phyloP scores from a whole-genome alignment of 306 rosid species.

The Dryas alaskensis region DNA sequence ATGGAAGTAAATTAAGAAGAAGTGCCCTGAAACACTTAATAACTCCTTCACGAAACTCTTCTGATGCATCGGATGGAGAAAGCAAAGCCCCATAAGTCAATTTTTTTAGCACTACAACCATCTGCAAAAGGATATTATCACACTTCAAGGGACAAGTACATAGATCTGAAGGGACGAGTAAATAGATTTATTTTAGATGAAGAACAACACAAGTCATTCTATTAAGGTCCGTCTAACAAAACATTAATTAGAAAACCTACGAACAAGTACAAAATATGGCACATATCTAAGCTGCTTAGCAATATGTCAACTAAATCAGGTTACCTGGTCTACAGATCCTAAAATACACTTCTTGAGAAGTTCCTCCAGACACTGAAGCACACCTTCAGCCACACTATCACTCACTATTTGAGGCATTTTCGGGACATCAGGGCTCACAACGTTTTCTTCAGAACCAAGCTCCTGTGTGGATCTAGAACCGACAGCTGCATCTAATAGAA shows the following conservation, averaged over 20 bases:
- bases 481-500: conserved; percentile 74
- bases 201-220: neutral
- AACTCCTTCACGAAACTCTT: conserved; percentile 96
- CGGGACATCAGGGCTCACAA: conserved; percentile 19
- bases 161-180: neutral
- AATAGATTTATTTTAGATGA: neutral
- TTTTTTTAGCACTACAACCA: conserved; percentile 89
- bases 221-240: too few species aligned
- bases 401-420: conserved; percentile 48
- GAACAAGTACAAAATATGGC: neutral
- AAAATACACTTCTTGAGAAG: conserved; percentile 74
- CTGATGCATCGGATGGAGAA: conserved; percentile 87
- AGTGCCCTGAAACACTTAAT: conserved; percentile 70
- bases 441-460: conserved; percentile 50
- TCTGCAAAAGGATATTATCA: conserved; percentile 50
- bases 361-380: conserved; percentile 76
- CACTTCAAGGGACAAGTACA: conserved; percentile 7
- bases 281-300: neutral
- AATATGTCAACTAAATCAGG: conserved; percentile 19
- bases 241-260: neutral
- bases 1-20: conserved; percentile 57
- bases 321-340: conserved; percentile 85
- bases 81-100: conserved; percentile 86
- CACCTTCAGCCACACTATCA: conserved; percentile 84
- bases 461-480: conserved; percentile 60